phyloP scores from a whole-genome alignment of 2,329 filamentous ascomycete species.

The Diaporthe sp. region DNA sequence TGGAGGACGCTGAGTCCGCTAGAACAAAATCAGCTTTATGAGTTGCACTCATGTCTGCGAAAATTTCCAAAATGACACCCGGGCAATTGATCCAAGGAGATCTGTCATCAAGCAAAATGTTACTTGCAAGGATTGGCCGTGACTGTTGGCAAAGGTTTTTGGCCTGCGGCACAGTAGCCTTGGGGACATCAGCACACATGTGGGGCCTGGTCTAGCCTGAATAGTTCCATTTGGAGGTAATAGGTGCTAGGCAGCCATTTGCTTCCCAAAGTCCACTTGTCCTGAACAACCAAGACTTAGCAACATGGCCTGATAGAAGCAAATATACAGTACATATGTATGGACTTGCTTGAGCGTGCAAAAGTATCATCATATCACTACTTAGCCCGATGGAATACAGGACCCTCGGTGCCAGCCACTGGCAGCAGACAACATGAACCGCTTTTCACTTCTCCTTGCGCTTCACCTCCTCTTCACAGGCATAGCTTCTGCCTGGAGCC shows the following conservation, averaged over 20 bases:
- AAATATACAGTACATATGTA: neutral
- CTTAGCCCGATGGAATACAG: neutral
- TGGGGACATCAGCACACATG: neutral
- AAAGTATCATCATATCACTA: neutral
- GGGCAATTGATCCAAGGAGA: no score
- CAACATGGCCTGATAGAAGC: neutral
- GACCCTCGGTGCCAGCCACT: neutral
- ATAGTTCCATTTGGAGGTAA: neutral
- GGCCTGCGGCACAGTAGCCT: neutral
- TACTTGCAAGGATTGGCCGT: neutral
- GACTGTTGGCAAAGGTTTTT: neutral
- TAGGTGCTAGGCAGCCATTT: neutral
- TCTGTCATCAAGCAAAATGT: no score
- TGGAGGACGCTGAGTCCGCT: no score
- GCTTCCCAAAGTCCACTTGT: neutral
- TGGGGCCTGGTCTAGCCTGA: neutral
- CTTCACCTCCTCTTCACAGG: neutral
- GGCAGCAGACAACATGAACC: neutral
- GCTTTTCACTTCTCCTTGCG: neutral
- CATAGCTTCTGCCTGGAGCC: neutral
- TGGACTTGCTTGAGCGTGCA: no score
- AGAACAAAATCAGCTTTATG: no score
- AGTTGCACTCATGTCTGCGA: no score
- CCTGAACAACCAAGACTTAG: neutral
- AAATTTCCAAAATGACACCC: no score